Evolutionary conservation across 75 land plant genomes (phyloP).

Genomic region (Selaginella moellendorffii): DNA sequence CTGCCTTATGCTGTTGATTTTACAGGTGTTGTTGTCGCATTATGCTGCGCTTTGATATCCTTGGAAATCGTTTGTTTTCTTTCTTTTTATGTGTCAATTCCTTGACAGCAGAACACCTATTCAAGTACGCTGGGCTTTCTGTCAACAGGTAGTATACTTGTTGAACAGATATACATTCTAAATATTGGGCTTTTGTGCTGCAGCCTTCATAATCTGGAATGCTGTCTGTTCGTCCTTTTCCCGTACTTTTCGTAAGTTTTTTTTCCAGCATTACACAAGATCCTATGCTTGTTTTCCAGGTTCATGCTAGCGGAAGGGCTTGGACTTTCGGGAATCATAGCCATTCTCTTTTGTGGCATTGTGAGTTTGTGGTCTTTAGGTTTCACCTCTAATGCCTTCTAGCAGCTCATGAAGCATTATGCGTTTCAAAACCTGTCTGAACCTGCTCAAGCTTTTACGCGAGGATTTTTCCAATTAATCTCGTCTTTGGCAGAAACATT

Average conservation of each 20-base stretch:
- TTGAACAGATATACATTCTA: neutral
- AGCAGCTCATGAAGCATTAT: constrained; percentile 93
- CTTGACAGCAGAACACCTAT: constrained; percentile 42
- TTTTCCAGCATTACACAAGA: neutral
- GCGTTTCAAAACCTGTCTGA: constrained; percentile 82
- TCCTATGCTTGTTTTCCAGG: constrained; percentile 23
- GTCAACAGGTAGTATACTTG: constrained; percentile 50
- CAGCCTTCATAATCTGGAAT: constrained; percentile 95
- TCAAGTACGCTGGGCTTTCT: constrained; percentile 91
- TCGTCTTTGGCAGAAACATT: constrained; percentile 97
- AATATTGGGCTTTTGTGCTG: constrained; percentile 7
- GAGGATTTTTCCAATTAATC: constrained; percentile 81
- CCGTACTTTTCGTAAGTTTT: constrained; percentile 91
- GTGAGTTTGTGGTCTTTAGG: constrained; percentile 33
- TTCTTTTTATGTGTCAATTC: constrained; percentile 2
- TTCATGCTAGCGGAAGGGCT: constrained; percentile 97
- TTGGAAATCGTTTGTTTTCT: constrained; percentile 19
- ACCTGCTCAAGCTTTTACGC: constrained; percentile 73
- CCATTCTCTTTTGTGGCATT: constrained; percentile 94
- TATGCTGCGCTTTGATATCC: constrained; percentile 96
- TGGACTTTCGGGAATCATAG: constrained; percentile 94
- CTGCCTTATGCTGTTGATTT: neutral
- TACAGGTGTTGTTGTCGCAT: constrained; percentile 95
- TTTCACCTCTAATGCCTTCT: neutral
- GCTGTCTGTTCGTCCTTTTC: constrained; percentile 91